Conservation (phyloP, 2,329 filamentous ascomycete species). For the Cytospora chrysosperma region DNA sequence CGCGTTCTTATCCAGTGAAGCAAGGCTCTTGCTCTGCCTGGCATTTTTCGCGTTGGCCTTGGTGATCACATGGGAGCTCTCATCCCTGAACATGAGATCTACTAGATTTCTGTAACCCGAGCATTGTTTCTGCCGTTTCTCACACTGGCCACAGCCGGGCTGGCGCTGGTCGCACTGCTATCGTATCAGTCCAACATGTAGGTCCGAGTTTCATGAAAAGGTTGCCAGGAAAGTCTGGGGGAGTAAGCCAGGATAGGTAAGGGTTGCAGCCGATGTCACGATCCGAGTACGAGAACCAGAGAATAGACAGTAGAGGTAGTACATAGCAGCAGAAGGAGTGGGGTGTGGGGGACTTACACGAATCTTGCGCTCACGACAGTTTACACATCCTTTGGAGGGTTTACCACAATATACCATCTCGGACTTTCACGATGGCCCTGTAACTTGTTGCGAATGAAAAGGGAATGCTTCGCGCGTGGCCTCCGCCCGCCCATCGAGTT, state of each 20-base stretch:
- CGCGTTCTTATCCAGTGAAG: neutral
- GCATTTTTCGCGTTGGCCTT: too few species aligned
- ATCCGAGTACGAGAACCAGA: too few species aligned
- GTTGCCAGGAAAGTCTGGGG: neutral
- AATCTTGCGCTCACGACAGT: slow-evolving; percentile 55
- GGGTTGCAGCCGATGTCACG: too few species aligned
- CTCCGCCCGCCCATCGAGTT: neutral
- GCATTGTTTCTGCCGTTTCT: slow-evolving; percentile 50
- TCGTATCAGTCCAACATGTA: slow-evolving; percentile 10
- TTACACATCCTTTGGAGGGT: slow-evolving; percentile 56
- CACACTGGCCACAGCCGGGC: slow-evolving; percentile 54
- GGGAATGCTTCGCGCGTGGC: neutral
- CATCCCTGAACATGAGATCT: slow-evolving; percentile 58
- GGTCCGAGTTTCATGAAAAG: neutral
- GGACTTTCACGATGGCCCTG: neutral
- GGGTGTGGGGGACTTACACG: slow-evolving; percentile 52
- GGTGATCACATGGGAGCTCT: slow-evolving; percentile 55
- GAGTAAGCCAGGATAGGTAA: neutral
- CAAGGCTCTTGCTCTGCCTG: slow-evolving; percentile 30
- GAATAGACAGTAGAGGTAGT: too few species aligned
- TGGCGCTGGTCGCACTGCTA: slow-evolving; percentile 52
- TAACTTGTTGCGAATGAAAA: neutral
- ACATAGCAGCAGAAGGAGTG: too few species aligned
- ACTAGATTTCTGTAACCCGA: slow-evolving; percentile 56
- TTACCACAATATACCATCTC: slow-evolving; percentile 60